Percentiles rank a stretch among this genome's conserved stretches.
Conservation (phyloP, 2,329 filamentous ascomycete species). For the Fusarium sp. region DNA sequence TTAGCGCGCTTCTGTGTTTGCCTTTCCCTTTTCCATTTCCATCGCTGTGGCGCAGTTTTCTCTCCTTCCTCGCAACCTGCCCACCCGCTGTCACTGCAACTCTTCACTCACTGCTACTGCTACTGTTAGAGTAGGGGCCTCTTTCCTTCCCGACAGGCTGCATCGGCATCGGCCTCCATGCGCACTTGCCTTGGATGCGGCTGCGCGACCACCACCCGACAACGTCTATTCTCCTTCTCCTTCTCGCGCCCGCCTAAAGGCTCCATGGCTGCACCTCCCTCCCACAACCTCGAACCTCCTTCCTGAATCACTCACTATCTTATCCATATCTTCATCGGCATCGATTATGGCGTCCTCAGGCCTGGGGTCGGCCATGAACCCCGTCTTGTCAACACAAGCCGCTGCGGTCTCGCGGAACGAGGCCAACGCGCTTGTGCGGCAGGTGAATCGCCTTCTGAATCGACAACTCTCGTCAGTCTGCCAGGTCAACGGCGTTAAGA, state of each 20-base stretch:
- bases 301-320: conserved; percentile 4
- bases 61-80: conserved; percentile 3
- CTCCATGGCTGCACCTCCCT: conserved; percentile 28
- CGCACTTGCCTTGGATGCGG: conserved; percentile 45
- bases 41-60: conserved; percentile 13
- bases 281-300: background rate
- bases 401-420: conserved; percentile 54
- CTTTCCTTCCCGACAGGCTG: conserved; percentile 33
- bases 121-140: background rate
- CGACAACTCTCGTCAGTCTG: conserved; percentile 82
- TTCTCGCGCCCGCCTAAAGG: conserved; percentile 11
- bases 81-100: background rate
- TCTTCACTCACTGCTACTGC: conserved; percentile 10
- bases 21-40: background rate
- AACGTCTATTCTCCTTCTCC: conserved; percentile 1
- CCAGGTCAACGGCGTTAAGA: conserved; percentile 77
- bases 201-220: conserved; percentile 38
- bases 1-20: background rate
- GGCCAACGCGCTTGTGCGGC: conserved; percentile 58
- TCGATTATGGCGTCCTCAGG: conserved; percentile 40
- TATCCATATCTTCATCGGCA: background rate
- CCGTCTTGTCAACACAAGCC: conserved; percentile 32
- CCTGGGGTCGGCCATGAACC: conserved; percentile 33
- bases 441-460: conserved; percentile 63
- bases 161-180: conserved; percentile 21